Conservation (phyloP, 2,329 filamentous ascomycete species). For the Phyllosticta citribraziliensis region DNA sequence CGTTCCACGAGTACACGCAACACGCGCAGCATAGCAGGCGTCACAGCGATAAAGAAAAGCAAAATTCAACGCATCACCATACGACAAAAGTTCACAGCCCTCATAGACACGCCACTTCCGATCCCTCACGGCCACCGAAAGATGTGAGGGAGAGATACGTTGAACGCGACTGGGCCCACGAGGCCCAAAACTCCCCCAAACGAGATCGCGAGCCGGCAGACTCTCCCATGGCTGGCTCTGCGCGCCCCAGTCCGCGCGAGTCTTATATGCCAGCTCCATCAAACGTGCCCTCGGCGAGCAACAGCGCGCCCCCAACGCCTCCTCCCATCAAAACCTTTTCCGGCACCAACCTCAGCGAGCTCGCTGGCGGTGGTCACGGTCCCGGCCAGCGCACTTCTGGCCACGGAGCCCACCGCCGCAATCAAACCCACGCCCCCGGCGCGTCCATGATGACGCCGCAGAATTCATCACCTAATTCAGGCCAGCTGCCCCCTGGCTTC, state of each 20-base stretch:
- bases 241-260: background rate
- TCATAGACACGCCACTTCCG: slow-evolving; percentile 3
- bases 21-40: slow-evolving; percentile 10
- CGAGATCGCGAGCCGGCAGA: background rate
- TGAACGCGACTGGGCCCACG: background rate
- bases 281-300: background rate
- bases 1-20: slow-evolving; percentile 20
- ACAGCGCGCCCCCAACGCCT: background rate
- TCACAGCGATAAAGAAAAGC: slow-evolving; percentile 2
- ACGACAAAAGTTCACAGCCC: background rate
- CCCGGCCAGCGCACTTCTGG: slow-evolving; percentile 8
- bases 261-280: background rate
- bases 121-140: background rate
- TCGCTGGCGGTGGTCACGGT: slow-evolving; percentile 17
- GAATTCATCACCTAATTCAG: background rate
- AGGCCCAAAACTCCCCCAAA: background rate
- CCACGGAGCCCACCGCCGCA: slow-evolving; percentile 15
- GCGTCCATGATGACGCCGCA: background rate
- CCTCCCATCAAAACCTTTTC: slow-evolving; percentile 9
- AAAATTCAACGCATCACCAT: background rate
- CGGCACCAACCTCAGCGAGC: slow-evolving; percentile 12
- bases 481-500: slow-evolving; percentile 21
- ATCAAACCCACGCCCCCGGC: background rate
- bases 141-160: background rate
- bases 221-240: background rate